A percentile compares a stretch with the other conserved stretches of the same genome.
phyloP scores from a whole-genome alignment of 805 yeast genomes.

The Saturnispora gosingensis region DNA sequence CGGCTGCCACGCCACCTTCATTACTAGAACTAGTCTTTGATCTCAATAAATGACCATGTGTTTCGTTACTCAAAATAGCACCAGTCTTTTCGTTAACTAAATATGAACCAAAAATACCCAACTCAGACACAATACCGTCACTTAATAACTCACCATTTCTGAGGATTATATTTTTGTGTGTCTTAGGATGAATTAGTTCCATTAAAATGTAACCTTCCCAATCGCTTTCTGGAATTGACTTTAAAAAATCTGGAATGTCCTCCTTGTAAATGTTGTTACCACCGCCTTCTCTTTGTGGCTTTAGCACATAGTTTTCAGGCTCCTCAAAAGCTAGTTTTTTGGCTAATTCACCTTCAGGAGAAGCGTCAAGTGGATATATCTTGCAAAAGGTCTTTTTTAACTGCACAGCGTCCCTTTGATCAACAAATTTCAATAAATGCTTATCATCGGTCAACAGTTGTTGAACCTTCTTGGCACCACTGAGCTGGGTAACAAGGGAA shows the following conservation, averaged over 20 bases:
- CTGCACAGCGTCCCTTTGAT: not conserved
- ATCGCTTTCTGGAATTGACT: conserved; percentile 47
- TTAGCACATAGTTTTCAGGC: conserved; percentile 72
- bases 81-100: conserved; percentile 61
- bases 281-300: conserved; percentile 99
- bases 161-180: conserved; percentile 56
- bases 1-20: conserved; percentile 99
- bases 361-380: conserved; percentile 77
- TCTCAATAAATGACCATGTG: conserved; percentile 79
- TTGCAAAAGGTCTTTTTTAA: conserved; percentile 63
- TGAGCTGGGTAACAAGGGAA: conserved; percentile 73
- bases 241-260: conserved; percentile 70
- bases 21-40: conserved; percentile 80
- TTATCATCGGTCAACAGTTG: conserved; percentile 63
- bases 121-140: conserved; percentile 81
- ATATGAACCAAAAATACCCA: conserved; percentile 83
- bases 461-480: conserved; percentile 92
- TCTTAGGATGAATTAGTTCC: conserved; percentile 84
- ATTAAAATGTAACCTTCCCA: conserved; percentile 91
- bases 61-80: conserved; percentile 48
- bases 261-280: conserved; percentile 89
- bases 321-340: conserved; percentile 53
- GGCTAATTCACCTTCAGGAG: conserved; percentile 53
- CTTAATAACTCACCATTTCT: conserved; percentile 50
- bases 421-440: conserved; percentile 36